A percentile compares a stretch with the other conserved stretches of the same genome.
phyloP scores from a whole-genome alignment of 2,329 filamentous ascomycete species.

The Sphaerulina musiva region DNA sequence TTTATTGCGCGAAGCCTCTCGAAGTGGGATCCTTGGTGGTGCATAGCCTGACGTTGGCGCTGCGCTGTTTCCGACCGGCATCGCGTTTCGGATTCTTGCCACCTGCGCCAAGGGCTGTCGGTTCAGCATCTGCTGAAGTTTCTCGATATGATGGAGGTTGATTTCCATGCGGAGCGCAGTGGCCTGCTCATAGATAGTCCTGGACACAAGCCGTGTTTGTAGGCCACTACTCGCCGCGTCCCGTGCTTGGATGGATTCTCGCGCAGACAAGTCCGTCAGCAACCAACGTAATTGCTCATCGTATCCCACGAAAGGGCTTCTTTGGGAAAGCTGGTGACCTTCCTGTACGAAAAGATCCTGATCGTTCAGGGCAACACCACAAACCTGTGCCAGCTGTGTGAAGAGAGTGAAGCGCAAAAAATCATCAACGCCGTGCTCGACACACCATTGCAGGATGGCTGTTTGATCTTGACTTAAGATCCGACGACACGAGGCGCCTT shows the following conservation, averaged over 20 bases:
- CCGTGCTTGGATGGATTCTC: background rate
- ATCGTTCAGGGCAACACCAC: background rate
- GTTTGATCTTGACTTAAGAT: no score
- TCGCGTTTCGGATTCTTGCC: background rate
- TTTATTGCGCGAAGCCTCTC: background rate
- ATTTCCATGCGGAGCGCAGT: background rate
- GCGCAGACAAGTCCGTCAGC: background rate
- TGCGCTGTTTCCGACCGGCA: background rate
- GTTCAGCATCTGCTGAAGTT: background rate
- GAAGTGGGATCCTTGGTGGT: background rate
- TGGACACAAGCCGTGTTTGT: background rate
- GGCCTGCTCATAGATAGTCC: background rate
- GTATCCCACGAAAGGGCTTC: background rate
- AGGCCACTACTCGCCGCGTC: background rate
- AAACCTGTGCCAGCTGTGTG: constrained; percentile 1
- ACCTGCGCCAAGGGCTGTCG: background rate
- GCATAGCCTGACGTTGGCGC: background rate
- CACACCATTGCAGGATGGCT: no score
- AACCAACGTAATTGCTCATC: constrained; percentile 2
- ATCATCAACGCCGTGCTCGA: background rate
- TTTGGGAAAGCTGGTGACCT: background rate
- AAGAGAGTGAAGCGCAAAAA: background rate
- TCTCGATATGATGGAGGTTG: background rate
- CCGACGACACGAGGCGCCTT: no score
- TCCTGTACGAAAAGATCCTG: background rate